Conservation (phyloP, 2,329 filamentous ascomycete genomes). For the Clarireedia homoeocarpa region DNA sequence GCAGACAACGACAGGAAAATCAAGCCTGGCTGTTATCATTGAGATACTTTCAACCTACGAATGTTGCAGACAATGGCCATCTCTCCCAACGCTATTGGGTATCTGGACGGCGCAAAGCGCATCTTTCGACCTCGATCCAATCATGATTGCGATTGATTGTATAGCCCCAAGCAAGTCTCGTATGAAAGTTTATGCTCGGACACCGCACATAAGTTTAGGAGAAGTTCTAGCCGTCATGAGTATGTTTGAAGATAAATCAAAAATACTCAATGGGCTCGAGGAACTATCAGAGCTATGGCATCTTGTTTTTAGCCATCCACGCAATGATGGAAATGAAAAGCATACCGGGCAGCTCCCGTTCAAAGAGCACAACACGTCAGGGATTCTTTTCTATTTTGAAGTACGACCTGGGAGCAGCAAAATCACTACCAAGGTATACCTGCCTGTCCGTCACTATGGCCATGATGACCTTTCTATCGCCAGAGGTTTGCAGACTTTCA, state of each 20-base stretch:
- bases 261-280: neutral
- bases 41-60: neutral
- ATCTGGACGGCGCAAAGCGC: too few relatives aligned
- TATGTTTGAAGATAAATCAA: neutral
- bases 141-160: neutral
- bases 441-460: neutral
- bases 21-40: neutral
- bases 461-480: neutral
- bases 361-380: neutral
- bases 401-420: neutral
- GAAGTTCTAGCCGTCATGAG: neutral
- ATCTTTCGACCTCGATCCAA: neutral
- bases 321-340: neutral
- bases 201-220: neutral
- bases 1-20: too few relatives aligned
- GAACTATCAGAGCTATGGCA: neutral
- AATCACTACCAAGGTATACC: neutral
- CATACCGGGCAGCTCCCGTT: neutral
- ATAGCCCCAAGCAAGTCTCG: neutral
- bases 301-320: neutral
- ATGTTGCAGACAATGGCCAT: neutral
- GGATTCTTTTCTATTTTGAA: slow-evolving; percentile 1
- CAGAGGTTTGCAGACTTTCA: neutral
- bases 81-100: too few relatives aligned
- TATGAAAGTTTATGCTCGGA: neutral